phyloP scores from a whole-genome alignment of 495 filamentous ascomycete species.

The Lentithecium fluviatile region DNA sequence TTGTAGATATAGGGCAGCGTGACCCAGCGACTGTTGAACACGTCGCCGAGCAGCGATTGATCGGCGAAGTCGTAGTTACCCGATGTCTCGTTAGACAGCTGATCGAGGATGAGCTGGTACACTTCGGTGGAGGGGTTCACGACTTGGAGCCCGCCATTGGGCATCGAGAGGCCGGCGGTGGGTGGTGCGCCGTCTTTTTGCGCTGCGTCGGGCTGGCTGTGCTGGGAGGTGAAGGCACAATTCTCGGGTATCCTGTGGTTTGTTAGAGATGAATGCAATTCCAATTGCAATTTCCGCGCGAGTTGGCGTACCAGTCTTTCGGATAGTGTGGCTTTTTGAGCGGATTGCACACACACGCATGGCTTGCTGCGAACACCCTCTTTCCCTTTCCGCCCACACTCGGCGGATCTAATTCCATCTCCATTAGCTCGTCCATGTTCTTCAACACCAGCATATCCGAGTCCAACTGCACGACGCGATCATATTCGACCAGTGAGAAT shows the following conservation, averaged over 20 bases:
- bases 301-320: slow-evolving; percentile 56
- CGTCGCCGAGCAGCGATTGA: slow-evolving; percentile 66
- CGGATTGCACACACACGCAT: slow-evolving; percentile 84
- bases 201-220: slow-evolving; percentile 55
- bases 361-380: slow-evolving; percentile 68
- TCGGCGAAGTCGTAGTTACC: slow-evolving; percentile 71
- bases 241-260: slow-evolving; percentile 60
- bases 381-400: slow-evolving; percentile 52
- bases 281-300: neutral
- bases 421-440: slow-evolving; percentile 89
- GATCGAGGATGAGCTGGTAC: slow-evolving; percentile 57
- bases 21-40: slow-evolving; percentile 69
- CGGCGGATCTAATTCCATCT: slow-evolving; percentile 62
- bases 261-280: slow-evolving; percentile 11
- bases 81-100: slow-evolving; percentile 47
- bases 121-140: slow-evolving; percentile 59
- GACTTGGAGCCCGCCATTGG: slow-evolving; percentile 74
- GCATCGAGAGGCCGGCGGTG: slow-evolving; percentile 59
- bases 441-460: slow-evolving; percentile 74
- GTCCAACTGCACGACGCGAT: slow-evolving; percentile 75
- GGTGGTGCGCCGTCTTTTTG: slow-evolving; percentile 55
- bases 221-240: slow-evolving; percentile 74
- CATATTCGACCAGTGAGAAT: slow-evolving; percentile 69
- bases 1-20: slow-evolving; percentile 77
- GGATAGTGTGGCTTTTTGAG: slow-evolving; percentile 74